Evolutionary conservation across 768 basidiomycete genomes (phyloP).

Genomic region (Hericium coralloides): DNA sequence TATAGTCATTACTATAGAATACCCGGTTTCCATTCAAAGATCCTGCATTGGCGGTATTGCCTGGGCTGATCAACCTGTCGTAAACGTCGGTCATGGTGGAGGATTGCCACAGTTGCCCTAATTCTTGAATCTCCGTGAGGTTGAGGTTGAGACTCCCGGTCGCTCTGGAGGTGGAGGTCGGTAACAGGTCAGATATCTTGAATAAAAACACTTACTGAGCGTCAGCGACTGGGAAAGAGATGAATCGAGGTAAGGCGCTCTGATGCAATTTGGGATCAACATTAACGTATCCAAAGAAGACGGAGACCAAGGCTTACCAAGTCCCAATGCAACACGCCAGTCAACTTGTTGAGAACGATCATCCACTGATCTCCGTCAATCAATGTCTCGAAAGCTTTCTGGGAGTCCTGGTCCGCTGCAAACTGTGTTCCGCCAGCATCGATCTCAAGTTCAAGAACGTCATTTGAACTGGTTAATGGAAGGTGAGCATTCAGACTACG

Average conservation of each 20-base stretch:
- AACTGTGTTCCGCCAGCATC: conserved; percentile 52
- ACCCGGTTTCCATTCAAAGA: conserved; percentile 20
- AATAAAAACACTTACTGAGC: conserved; percentile 25
- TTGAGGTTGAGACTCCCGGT: conserved; percentile 21
- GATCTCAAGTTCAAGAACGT: conserved; percentile 52
- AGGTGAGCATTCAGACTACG: not conserved
- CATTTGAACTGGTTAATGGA: conserved; percentile 38
- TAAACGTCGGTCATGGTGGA: conserved; percentile 6
- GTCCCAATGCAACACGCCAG: conserved; percentile 60
- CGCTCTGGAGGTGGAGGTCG: conserved; percentile 12
- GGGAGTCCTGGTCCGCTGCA: conserved; percentile 29
- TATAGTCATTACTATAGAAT: conserved; percentile 27
- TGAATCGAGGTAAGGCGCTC: conserved; percentile 59
- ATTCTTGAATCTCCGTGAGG: conserved; percentile 19
- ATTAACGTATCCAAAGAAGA: not conserved
- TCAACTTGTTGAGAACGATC: conserved; percentile 51
- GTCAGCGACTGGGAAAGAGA: conserved; percentile 52
- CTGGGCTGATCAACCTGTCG: conserved; percentile 9
- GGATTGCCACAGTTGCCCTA: conserved; percentile 21
- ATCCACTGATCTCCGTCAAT: conserved; percentile 61
- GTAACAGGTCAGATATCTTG: not conserved
- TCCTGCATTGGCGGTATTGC: conserved; percentile 21
- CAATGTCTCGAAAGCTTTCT: conserved; percentile 43
- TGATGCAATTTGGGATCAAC: conserved; percentile 16
- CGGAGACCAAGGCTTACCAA: conserved; percentile 36